Evolutionary conservation across 2,329 filamentous ascomycete genomes (phyloP).

Genomic region (Sporothrix inflata): DNA sequence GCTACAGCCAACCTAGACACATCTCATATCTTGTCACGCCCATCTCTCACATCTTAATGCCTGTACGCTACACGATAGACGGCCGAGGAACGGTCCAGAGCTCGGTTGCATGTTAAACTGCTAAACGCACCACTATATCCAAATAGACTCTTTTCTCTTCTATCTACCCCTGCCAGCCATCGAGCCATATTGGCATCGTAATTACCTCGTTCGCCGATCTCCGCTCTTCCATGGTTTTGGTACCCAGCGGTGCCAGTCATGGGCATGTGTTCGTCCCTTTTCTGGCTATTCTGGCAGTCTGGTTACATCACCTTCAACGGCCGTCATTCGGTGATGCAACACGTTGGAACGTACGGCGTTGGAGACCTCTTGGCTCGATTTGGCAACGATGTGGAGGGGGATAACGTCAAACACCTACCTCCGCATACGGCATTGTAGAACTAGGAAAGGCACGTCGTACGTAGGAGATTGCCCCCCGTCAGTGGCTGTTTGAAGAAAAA

Average conservation of each 20-base stretch:
- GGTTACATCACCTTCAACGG: background rate
- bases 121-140: conserved; percentile 7
- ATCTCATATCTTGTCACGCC: background rate
- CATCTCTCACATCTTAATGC: conserved; percentile 1
- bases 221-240: background rate
- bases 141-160: conserved; percentile 21
- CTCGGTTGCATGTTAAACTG: background rate
- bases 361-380: conserved; percentile 5
- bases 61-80: background rate
- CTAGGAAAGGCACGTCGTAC: background rate
- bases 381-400: background rate
- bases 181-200: background rate
- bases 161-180: background rate
- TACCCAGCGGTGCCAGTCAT: background rate
- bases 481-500: background rate
- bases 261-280: background rate
- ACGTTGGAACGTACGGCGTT: background rate
- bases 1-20: background rate
- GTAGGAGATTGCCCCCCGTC: background rate
- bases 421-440: background rate
- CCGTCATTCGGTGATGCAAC: background rate
- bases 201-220: background rate
- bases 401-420: background rate
- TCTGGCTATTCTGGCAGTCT: background rate
- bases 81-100: conserved; percentile 4